Conservation (phyloP, 306 rosid genomes). For the Acacia confusa region DNA sequence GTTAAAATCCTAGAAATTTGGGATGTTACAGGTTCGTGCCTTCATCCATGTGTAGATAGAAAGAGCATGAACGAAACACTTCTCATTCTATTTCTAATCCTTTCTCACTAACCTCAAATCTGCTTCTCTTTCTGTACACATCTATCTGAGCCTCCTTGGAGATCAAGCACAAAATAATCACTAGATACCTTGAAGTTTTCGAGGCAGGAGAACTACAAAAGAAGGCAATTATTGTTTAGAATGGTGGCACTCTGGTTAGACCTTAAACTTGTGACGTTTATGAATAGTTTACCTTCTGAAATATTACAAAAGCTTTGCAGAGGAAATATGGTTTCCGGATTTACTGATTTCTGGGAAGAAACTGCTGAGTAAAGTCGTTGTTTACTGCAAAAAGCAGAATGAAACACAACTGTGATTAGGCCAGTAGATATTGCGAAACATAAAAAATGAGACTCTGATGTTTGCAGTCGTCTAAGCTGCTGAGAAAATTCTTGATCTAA, state of each 20-base stretch:
- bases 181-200: conserved; percentile 42
- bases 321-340: conserved; percentile 62
- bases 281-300: conserved; percentile 59
- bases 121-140: neutral
- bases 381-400: conserved; percentile 65
- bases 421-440: conserved; percentile 19
- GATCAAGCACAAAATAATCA: conserved; percentile 31
- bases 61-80: neutral
- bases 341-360: conserved; percentile 53
- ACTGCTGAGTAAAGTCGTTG: conserved; percentile 44
- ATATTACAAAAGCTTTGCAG: conserved; percentile 60
- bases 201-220: conserved; percentile 64
- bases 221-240: conserved; percentile 24
- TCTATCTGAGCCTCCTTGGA: conserved; percentile 19
- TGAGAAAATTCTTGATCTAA: neutral
- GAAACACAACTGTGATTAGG: conserved; percentile 22
- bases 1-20: no score
- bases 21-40: no score
- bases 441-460: neutral
- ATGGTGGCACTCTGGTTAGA: conserved; percentile 12
- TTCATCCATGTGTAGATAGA: neutral
- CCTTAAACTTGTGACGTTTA: neutral
- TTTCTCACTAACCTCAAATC: neutral
- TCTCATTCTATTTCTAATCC: neutral
- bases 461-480: neutral